Conservation (phyloP, 148 eudicot species). For the Vaccinium corymbosum region DNA sequence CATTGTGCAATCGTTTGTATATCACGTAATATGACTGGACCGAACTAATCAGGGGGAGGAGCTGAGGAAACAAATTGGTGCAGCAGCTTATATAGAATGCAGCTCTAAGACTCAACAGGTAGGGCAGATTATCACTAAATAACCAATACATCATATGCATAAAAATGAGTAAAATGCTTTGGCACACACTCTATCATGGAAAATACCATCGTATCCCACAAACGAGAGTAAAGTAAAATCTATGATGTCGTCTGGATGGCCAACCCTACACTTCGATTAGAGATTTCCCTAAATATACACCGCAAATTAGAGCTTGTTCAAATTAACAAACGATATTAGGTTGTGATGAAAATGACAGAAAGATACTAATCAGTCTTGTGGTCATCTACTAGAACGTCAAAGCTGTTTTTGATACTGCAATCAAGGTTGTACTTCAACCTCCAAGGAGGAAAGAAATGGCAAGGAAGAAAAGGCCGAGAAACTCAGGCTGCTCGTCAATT, state of each 20-base stretch:
- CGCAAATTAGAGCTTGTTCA: not conserved
- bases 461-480: constrained; percentile 52
- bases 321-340: not conserved
- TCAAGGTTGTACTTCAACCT: constrained; percentile 96
- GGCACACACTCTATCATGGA: not conserved
- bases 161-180: not conserved
- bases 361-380: not conserved
- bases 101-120: constrained; percentile 99
- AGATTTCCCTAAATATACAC: not conserved
- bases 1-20: not conserved
- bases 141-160: not conserved
- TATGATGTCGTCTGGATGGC: not conserved
- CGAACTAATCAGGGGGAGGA: constrained; percentile 73
- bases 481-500: constrained; percentile 75
- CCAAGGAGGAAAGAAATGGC: constrained; percentile 75
- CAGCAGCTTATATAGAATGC: constrained; percentile 94
- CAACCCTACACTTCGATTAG: not conserved
- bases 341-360: not conserved
- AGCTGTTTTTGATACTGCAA: constrained; percentile 80
- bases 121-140: constrained; percentile 3
- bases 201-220: not conserved
- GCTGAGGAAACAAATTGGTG: constrained; percentile 94
- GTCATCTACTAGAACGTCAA: constrained; percentile 68
- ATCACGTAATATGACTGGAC: not conserved
- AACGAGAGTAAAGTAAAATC: not conserved